phyloP scores from a whole-genome alignment of 2,329 filamentous ascomycete genomes.

The Samsoniella hepiali region DNA sequence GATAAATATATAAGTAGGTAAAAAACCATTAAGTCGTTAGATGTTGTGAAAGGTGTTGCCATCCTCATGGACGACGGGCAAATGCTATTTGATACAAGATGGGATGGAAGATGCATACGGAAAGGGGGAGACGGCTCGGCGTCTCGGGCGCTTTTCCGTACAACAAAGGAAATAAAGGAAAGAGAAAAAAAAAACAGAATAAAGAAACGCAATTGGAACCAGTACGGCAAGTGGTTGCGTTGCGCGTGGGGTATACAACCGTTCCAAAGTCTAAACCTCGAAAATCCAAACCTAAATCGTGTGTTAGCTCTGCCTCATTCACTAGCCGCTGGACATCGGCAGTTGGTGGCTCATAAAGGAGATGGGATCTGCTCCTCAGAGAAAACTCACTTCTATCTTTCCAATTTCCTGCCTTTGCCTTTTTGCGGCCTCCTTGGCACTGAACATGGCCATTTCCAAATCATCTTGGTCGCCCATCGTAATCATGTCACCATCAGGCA shows the following conservation, averaged over 20 bases:
- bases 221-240: slow-evolving; percentile 7
- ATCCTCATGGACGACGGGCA: background rate
- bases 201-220: slow-evolving; percentile 19
- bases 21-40: slow-evolving; percentile 23
- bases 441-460: slow-evolving; percentile 78
- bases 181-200: slow-evolving; percentile 12
- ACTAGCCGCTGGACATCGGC: background rate
- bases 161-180: background rate
- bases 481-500: slow-evolving; percentile 81
- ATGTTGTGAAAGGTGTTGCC: slow-evolving; percentile 13
- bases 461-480: slow-evolving; percentile 97
- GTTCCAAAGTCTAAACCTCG: slow-evolving; percentile 36
- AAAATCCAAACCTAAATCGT: slow-evolving; percentile 46
- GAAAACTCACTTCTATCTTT: slow-evolving; percentile 82
- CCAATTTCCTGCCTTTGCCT: slow-evolving; percentile 77
- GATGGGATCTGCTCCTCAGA: background rate
- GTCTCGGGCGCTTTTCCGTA: background rate
- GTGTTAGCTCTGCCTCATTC: slow-evolving; percentile 1
- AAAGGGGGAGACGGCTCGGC: background rate
- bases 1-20: slow-evolving; percentile 3
- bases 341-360: background rate
- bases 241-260: slow-evolving; percentile 27
- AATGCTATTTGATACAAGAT: slow-evolving; percentile 14
- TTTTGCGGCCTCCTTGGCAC: slow-evolving; percentile 63
- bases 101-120: background rate